Base-by-base conservation (phyloP, 2,329 filamentous ascomycete genomes). In the Diaporthe batatas region DNA sequence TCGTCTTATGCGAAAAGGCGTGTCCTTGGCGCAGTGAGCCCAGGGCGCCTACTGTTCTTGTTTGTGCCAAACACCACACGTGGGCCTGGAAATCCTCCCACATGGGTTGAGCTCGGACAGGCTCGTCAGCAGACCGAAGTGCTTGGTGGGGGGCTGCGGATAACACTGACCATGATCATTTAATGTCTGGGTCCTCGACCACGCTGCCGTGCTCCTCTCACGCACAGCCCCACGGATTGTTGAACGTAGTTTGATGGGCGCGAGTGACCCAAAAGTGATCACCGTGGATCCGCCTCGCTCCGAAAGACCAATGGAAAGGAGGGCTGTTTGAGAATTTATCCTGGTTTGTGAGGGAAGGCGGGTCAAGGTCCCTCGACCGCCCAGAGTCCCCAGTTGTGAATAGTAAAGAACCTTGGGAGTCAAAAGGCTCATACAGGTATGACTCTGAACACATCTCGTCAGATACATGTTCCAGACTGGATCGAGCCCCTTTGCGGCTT, bases 361-460 rank as follows among this genome's bases (percentile, higher is more conserved):
- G 3, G 21, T 1, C 14, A 21, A n/a, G 21, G 23, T 29, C 62
- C 53, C 32, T 25, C 47, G 14, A 21, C 62, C n/a, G 36, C 16
- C 12, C 32, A 12, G 32, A 67, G 62, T 29, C 62, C 11, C 14
- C 16, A 6, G 5, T 39, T 29, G 25, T 36, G 49, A 32, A 53
- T 6, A 16, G 36, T 11, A 8, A 39, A 25, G 32, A 51, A n/a
- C n/a, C n/a, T n/a, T n/a, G n/a, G n/a, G n/a, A 53, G n/a, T 21
- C 6, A 53, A 16, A 53, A 29, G 62, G n/a, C 47, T 53, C 32
- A 53, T 67, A 39, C 21, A 29, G 53, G 47, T 25, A 25, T 25
- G 21, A 12, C 36, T 67, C n/a, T 53, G 62, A 67, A 25, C 32
- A 23, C 14, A 53, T 53, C 34, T 62, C 34, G n/a, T 51, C n/a